phyloP scores from a whole-genome alignment of 2,329 filamentous ascomycete genomes.

The Arthrobotrys entomopaga region DNA sequence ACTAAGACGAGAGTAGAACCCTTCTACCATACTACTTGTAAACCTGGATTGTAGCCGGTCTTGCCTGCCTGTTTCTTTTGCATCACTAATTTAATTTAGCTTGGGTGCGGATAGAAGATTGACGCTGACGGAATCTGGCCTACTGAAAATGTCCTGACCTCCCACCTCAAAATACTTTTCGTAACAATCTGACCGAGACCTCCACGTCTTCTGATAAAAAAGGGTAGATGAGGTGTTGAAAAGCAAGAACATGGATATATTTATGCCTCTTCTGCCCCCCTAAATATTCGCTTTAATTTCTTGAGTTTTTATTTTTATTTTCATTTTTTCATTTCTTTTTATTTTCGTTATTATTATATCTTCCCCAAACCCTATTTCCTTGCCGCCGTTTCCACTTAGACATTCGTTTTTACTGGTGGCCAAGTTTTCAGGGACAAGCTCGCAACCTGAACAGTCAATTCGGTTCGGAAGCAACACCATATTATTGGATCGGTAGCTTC shows the following conservation, averaged over 20 bases:
- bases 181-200: slow-evolving; percentile 34
- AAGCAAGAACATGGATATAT: slow-evolving; percentile 54
- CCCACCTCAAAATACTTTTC: slow-evolving; percentile 41
- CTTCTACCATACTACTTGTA: slow-evolving; percentile 38
- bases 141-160: slow-evolving; percentile 49
- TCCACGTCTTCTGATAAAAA: slow-evolving; percentile 51
- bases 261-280: slow-evolving; percentile 51
- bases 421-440: slow-evolving; percentile 28
- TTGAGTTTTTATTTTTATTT: slow-evolving; percentile 5
- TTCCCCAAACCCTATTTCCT: slow-evolving; percentile 41
- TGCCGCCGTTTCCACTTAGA: slow-evolving; percentile 32
- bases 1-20: slow-evolving; percentile 51
- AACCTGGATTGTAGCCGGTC: slow-evolving; percentile 56
- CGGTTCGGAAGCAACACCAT: slow-evolving; percentile 25
- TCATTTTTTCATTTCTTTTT: slow-evolving; percentile 12
- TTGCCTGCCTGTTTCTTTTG: slow-evolving; percentile 55
- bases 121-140: slow-evolving; percentile 45
- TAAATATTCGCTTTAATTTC: slow-evolving; percentile 30
- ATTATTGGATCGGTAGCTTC: slow-evolving; percentile 37
- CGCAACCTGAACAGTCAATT: slow-evolving; percentile 11
- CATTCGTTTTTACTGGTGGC: slow-evolving; percentile 48
- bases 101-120: slow-evolving; percentile 53
- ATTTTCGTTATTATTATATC: slow-evolving; percentile 34
- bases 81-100: slow-evolving; percentile 54
- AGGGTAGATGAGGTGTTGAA: slow-evolving; percentile 32